Percentiles rank a stretch among this genome's conserved stretches.
phyloP scores from a whole-genome alignment of 495 filamentous ascomycete species.

The Stereocaulon alpinum region DNA sequence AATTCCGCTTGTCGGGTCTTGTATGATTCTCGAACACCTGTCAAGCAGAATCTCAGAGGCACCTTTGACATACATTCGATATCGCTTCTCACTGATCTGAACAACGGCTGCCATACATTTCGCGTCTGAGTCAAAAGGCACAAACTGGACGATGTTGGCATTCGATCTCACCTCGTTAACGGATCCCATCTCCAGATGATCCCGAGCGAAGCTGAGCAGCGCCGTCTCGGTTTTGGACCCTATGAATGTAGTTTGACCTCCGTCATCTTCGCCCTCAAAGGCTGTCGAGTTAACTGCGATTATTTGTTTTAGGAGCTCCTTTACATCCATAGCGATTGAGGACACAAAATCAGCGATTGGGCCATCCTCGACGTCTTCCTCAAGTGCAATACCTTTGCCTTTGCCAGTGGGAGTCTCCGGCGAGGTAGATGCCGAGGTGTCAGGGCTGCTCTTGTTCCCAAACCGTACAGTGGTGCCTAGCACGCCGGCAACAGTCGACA shows the following conservation, averaged over 20 bases:
- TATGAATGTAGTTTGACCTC: constrained; percentile 53
- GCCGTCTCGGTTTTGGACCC: constrained; percentile 90
- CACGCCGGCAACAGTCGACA: constrained; percentile 75
- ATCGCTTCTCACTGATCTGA: constrained; percentile 52
- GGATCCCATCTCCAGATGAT: constrained; percentile 64
- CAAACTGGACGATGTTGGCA: constrained; percentile 57
- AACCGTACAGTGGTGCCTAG: constrained; percentile 60
- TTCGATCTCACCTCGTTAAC: constrained; percentile 61
- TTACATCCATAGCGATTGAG: constrained; percentile 46
- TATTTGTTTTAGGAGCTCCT: constrained; percentile 58
- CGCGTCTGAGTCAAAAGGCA: constrained; percentile 76
- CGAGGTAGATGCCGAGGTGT: constrained; percentile 23
- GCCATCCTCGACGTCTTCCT: constrained; percentile 30
- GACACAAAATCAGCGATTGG: constrained; percentile 50
- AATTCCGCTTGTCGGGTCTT: constrained; percentile 54
- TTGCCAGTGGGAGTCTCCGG: constrained; percentile 18
- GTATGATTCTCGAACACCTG: constrained; percentile 61
- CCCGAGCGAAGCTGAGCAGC: constrained; percentile 62
- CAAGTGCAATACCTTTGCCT: constrained; percentile 12
- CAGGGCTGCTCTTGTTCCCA: constrained; percentile 42
- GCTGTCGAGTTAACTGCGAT: constrained; percentile 82
- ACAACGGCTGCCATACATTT: constrained; percentile 86
- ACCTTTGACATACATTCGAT: constrained; percentile 72
- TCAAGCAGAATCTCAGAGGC: constrained; percentile 78
- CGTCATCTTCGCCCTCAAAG: constrained; percentile 68